Evolutionary conservation across 768 basidiomycete species (phyloP), one percentile per base, ranked within the genome.

Genomic region (Rhizopogon roseolus): DNA sequence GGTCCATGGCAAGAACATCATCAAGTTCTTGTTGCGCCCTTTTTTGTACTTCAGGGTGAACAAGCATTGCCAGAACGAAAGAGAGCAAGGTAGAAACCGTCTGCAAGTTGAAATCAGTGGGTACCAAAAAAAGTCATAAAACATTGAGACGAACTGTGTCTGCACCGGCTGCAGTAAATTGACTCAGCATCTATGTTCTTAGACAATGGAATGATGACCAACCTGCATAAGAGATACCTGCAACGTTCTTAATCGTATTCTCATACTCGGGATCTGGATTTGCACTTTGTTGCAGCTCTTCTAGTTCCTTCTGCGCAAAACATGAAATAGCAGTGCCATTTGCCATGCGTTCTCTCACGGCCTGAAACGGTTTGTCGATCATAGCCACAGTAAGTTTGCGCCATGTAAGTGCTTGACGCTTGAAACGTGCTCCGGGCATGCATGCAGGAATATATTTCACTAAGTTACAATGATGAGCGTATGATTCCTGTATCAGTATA

Each of bases 1-100:
- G 74, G 45, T 71, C 64, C 49, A 58, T 55, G 41, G 77, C 77
- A 54, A 77, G 65, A 6, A 79, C 72, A 44, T 56, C 58, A 62
- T 84, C 81, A 39, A 85, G 66, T 63, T 85, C 79, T 42, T 67
- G 66, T 57, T 83, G 83, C 8, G 72, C 74, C 62, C 73, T 76
- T 56, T 64, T 66, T 49, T 78, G 73, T 16, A 79, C 73, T 3
- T 76, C 67, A 16, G 83, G 82, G 62, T 81, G 62, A 29, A 77
- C 68, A 43, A 78, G 67, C 79, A 84, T 81, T 4, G 81, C 77
- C 10, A 82, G 73, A 25, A 81, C 56, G 60, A 84, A 82, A 4
- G 74, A 71, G 38, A 75, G 69, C 38, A 83, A 63, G 13, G 76
- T 69, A 13, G 79, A 75, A 11, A 77, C 71, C 3, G 80, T 83